Evolutionary conservation across 805 yeast genomes (phyloP), one percentile per base, ranked within the genome.

Genomic region (Candida schatavii): DNA sequence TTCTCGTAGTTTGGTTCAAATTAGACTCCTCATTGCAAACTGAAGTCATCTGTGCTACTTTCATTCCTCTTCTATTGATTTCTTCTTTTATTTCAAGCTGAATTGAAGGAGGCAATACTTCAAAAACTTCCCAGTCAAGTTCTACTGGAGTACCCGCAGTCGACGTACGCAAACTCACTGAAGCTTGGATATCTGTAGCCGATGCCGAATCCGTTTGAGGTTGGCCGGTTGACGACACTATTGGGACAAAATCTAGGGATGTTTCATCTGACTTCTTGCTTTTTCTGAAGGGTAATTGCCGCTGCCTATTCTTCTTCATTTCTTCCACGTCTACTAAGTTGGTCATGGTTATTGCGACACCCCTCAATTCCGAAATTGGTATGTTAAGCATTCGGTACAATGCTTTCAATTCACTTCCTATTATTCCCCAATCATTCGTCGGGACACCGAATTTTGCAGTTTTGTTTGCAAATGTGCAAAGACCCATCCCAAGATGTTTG

Each of bases 401-500:
- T 10, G 77, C 66, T 49, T 80, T 74, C 29, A 81, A 54, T 53
- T 83, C 87, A 10, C 81, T 70, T 0, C 81, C 75, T 6, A 88
- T 57, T n/a, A 78, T 54, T 0, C 88, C 87, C 51, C 70, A 49
- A 41, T 78, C 83, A 51, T 77, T 69, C 1, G 89, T 79, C 2
- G 83, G 72, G 1, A 77, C 57, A 0, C 89, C 88, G 11, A 91
- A 54, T 26, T 68, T 68, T 2, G 83, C 65, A 9, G 83, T 68
- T 49, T 80, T 81, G 33, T 81, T 78, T 10, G 74, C 62, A 26
- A 82, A 66, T 39, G 82, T 88, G 60, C 96, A 88, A 11, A 57
- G 57, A 0, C 99, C 98, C 80, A 85, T 79, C 0, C 99, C 99
- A 54, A 93, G 48, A 59, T 68, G 83, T 55, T 91, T 93, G 1